These are phyloP conservation scores for Cotoneaster glaucophyllus DNA, from an alignment of 306 rosid genomes.

Conservation along the genomic window DNA sequence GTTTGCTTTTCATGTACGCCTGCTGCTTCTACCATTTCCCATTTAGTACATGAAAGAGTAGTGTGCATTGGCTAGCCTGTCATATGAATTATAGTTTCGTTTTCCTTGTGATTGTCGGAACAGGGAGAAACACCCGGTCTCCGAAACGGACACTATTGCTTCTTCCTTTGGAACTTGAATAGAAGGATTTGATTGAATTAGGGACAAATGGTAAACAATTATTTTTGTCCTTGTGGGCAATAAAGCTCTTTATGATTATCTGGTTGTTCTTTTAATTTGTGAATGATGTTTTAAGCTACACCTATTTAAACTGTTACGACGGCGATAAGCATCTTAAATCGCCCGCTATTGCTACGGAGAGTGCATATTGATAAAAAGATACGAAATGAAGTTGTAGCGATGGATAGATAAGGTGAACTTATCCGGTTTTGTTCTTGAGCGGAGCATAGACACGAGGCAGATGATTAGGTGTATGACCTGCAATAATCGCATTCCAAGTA, in stretches of 20 bases:
- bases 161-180: constrained; percentile 30
- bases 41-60: constrained; percentile 24
- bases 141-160: constrained; percentile 23
- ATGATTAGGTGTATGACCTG: no score
- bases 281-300: neutral
- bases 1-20: constrained; percentile 37
- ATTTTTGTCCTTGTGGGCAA: constrained; percentile 33
- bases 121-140: constrained; percentile 24
- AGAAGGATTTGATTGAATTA: constrained; percentile 26
- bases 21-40: constrained; percentile 26
- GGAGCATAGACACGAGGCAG: no score
- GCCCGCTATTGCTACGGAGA: no score
- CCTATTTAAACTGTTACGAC: no score
- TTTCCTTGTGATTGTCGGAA: constrained; percentile 35
- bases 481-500: no score
- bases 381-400: no score
- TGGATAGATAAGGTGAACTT: no score
- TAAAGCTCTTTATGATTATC: constrained; percentile 13
- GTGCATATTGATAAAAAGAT: no score
- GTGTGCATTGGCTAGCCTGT: constrained; percentile 37
- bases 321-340: neutral
- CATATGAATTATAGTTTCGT: constrained; percentile 36
- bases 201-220: constrained; percentile 20
- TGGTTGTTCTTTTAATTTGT: neutral
- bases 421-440: no score